Evolutionary conservation across 192 early-diverging fungal genomes (phyloP).

Genomic region (Coemansia sp.): DNA sequence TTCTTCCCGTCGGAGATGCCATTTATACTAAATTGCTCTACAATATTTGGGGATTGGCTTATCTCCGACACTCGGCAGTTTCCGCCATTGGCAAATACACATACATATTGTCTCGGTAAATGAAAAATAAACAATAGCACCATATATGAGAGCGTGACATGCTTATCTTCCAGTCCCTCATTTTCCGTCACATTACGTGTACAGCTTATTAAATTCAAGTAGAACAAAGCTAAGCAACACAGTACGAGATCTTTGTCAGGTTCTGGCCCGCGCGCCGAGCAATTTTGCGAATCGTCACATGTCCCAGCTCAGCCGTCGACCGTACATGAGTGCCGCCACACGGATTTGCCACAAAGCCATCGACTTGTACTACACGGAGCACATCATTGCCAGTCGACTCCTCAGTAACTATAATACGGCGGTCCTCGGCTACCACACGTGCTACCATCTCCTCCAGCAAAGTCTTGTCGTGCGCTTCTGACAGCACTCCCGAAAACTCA

Average conservation of each 20-base stretch:
- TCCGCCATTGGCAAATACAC: too few species aligned
- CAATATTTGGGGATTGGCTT: too few species aligned
- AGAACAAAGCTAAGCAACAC: neutral
- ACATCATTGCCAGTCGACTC: neutral
- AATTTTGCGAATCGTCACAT: slow-evolving; percentile 19
- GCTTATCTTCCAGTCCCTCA: too few species aligned
- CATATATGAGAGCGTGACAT: too few species aligned
- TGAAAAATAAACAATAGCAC: too few species aligned
- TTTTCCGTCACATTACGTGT: too few species aligned
- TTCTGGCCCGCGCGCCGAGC: slow-evolving; percentile 18
- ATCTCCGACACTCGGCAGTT: too few species aligned
- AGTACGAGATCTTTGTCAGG: slow-evolving; percentile 26
- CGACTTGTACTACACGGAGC: slow-evolving; percentile 9
- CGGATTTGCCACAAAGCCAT: slow-evolving; percentile 16
- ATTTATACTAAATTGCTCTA: too few species aligned
- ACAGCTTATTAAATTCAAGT: too few species aligned
- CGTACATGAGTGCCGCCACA: slow-evolving; percentile 32
- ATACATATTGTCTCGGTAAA: too few species aligned
- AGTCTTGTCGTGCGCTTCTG: neutral
- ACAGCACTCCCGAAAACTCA: slow-evolving; percentile 27
- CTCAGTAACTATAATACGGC: neutral
- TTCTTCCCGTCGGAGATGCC: too few species aligned
- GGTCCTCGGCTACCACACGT: neutral
- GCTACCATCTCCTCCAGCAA: slow-evolving; percentile 12
- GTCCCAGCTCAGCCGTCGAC: slow-evolving; percentile 15